Conservation (phyloP, 495 filamentous ascomycete genomes). For the Aspergillus mulundensis region DNA sequence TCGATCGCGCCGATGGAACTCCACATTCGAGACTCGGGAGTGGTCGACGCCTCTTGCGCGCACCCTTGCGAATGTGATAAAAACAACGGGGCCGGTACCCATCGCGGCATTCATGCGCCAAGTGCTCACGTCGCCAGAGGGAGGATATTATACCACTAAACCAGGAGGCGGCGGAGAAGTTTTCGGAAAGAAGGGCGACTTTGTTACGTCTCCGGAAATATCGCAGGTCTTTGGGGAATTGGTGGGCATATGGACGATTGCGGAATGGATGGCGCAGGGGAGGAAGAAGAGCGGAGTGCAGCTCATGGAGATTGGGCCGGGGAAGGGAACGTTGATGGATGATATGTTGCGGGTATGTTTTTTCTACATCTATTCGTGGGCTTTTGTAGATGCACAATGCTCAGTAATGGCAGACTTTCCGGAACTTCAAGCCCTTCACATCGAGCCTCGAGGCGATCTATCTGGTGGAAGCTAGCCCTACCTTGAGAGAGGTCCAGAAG, state of each 20-base stretch:
- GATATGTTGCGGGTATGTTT: slow-evolving; percentile 78
- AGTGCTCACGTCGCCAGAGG: slow-evolving; percentile 86
- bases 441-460: slow-evolving; percentile 79
- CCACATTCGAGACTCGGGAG: slow-evolving; percentile 43
- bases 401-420: slow-evolving; percentile 59
- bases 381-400: not conserved
- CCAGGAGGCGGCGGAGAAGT: slow-evolving; percentile 61
- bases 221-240: slow-evolving; percentile 96
- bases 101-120: slow-evolving; percentile 97
- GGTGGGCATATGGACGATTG: slow-evolving; percentile 86
- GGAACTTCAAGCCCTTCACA: slow-evolving; percentile 72
- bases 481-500: slow-evolving; percentile 72
- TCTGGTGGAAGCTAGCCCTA: slow-evolving; percentile 81
- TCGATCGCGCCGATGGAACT: slow-evolving; percentile 29
- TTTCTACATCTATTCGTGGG: not conserved
- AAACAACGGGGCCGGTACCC: slow-evolving; percentile 78
- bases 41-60: slow-evolving; percentile 93
- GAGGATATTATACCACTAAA: slow-evolving; percentile 87
- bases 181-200: slow-evolving; percentile 88
- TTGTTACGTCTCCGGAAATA: slow-evolving; percentile 95
- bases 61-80: slow-evolving; percentile 76
- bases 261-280: slow-evolving; percentile 94
- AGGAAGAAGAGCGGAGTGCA: slow-evolving; percentile 65
- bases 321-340: slow-evolving; percentile 94
- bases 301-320: slow-evolving; percentile 89